phyloP scores from a whole-genome alignment of 2,329 filamentous ascomycete species.

The Fonsecaea multimorphosa region DNA sequence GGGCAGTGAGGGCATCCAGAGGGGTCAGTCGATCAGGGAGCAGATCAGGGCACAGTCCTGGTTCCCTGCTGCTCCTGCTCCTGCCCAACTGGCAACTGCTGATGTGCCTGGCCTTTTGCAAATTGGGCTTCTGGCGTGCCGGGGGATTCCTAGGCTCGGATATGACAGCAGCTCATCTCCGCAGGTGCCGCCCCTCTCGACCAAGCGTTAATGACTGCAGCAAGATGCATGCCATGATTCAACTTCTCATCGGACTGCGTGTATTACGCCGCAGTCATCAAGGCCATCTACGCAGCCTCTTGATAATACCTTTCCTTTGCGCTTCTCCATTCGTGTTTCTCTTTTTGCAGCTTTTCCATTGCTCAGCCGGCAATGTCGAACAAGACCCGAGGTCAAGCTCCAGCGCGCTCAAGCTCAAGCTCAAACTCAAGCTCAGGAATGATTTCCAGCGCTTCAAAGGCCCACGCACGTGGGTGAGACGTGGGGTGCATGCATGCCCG shows the following conservation, averaged over 20 bases:
- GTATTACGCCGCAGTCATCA: no score
- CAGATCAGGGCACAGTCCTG: not conserved
- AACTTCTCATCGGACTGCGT: no score
- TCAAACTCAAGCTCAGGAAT: not conserved
- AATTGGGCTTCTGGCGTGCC: not conserved
- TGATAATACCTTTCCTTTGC: no score
- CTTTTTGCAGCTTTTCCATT: not conserved
- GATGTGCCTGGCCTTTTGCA: not conserved
- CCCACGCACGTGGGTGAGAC: constrained; percentile 14
- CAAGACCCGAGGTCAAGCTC: not conserved
- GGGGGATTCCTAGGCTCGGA: not conserved
- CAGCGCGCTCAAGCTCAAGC: not conserved
- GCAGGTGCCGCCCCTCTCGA: not conserved
- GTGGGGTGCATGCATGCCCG: constrained; percentile 18
- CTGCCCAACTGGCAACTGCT: not conserved
- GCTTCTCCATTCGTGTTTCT: not conserved
- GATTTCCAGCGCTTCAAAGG: constrained; percentile 11
- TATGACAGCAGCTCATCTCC: constrained; percentile 4
- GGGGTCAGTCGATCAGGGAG: not conserved
- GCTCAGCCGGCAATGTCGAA: not conserved
- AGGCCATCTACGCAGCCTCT: no score
- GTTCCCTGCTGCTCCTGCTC: not conserved
- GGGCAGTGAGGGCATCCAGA: not conserved
- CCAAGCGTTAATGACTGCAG: no score
- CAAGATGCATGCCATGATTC: no score